Evolutionary conservation across 1,139 yeast genomes (phyloP).

Genomic region (Lodderomyces beijingensis): DNA sequence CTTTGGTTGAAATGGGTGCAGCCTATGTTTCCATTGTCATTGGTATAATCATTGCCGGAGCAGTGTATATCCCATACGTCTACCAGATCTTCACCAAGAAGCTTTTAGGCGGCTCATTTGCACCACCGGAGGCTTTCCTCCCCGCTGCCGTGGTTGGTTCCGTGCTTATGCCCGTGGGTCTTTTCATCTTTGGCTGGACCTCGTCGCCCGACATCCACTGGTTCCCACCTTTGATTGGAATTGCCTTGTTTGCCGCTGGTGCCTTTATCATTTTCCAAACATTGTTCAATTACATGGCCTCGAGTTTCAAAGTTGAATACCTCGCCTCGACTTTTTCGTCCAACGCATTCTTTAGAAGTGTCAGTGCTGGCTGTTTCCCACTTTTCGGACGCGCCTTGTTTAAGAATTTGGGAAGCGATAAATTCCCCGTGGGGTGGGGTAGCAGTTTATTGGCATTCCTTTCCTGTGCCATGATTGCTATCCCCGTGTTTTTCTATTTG

Average conservation of each 20-base stretch:
- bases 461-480: conserved; percentile 55
- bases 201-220: conserved; percentile 25
- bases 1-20: conserved; percentile 24
- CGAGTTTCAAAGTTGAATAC: conserved; percentile 43
- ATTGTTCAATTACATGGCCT: conserved; percentile 52
- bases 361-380: conserved; percentile 30
- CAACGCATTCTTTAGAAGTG: conserved; percentile 24
- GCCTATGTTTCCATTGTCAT: conserved; percentile 19
- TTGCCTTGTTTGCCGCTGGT: conserved; percentile 24
- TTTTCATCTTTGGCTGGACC: conserved; percentile 34
- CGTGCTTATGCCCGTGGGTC: conserved; percentile 26
- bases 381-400: conserved; percentile 43
- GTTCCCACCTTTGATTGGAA: conserved; percentile 31
- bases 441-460: conserved; percentile 52
- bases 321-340: conserved; percentile 32
- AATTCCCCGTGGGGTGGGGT: conserved; percentile 62
- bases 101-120: conserved; percentile 21
- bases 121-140: conserved; percentile 59
- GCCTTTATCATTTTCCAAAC: conserved; percentile 31
- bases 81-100: conserved; percentile 22
- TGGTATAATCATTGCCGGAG: conserved; percentile 20
- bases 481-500: conserved; percentile 48
- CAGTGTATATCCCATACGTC: conserved; percentile 18
- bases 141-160: conserved; percentile 41
- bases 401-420: conserved; percentile 25